Evolutionary conservation across 306 rosid species (phyloP), one percentile per base, ranked within the genome.

Genomic region (Spatholobus suberectus): DNA sequence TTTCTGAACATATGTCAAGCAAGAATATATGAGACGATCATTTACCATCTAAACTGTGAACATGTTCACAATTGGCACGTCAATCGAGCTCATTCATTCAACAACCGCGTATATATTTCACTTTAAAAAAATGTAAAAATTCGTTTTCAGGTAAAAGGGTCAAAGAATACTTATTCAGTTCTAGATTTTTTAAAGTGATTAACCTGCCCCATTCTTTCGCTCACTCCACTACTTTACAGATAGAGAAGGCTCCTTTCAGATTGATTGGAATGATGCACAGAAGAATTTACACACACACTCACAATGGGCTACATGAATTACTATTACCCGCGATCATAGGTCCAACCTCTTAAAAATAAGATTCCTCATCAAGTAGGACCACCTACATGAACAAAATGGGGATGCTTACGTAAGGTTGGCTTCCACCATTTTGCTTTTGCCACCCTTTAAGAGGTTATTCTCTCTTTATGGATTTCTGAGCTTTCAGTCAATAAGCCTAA

Each of bases 361-460:
- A 51, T 38, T 61, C 35, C 24, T 84, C n/a, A 38, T 79, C 23
- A 57, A 46, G 61, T 8, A 24, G 77, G 81, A 67, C 81, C 84
- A 67, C 47, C 17, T 54, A 62, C 37, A 69, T 66, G 35, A 79
- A 6, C 24, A 70, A 46, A 68, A 76, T 57, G 15, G 51, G 47
- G 71, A 26, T 38, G 51, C 73, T 73, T 9, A 46, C 43, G 57
- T 72, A n/a, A 59, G 67, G 67, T 59, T 17, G 32, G 80, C 8
- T 40, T n/a, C 63, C 62, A 41, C 85, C 82, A 67, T 67, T 82
- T 76, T 82, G 32, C 66, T 21, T 76, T 75, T 75, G 13, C 14
- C 73, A 61, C 26, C 54, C 32, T 44, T 37, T 61, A 15, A 75
- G 43, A 59, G 17, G 10, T 15, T 63, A 11, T 73, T 15, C 34